Conservation (phyloP, 2,329 filamentous ascomycete genomes). For the Incumbomyces lentus region DNA sequence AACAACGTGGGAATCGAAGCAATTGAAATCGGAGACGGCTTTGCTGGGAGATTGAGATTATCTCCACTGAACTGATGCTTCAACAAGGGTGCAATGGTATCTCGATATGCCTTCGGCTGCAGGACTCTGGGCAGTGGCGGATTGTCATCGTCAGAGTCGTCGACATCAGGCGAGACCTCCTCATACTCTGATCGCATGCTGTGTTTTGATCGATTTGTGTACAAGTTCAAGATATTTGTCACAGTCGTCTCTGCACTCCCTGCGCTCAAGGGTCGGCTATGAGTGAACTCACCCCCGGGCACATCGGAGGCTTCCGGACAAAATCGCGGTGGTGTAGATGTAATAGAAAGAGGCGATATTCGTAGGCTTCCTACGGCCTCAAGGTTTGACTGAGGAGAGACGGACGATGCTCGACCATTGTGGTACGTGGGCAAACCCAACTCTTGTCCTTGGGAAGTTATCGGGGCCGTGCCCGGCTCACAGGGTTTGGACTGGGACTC, state of each 20-base stretch:
- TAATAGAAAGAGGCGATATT: conserved; percentile 4
- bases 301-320: conserved; percentile 17
- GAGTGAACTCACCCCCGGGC: conserved; percentile 8
- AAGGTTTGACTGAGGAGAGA: conserved; percentile 9
- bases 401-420: conserved; percentile 1
- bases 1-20: conserved; percentile 2
- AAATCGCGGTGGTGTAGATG: conserved; percentile 14
- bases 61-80: conserved; percentile 2
- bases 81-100: conserved; percentile 15
- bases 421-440: conserved; percentile 12
- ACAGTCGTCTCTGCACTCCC: conserved; percentile 19
- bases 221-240: conserved; percentile 18
- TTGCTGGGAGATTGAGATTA: not conserved
- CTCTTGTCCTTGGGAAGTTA: conserved; percentile 16
- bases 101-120: conserved; percentile 18
- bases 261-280: conserved; percentile 15
- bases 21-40: conserved; percentile 1
- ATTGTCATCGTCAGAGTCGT: conserved; percentile 14
- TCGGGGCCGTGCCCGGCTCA: conserved; percentile 15
- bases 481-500: conserved; percentile 9
- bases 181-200: conserved; percentile 3
- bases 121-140: conserved; percentile 7
- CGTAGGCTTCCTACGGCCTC: not conserved
- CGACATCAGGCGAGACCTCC: not conserved
- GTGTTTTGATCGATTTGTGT: conserved; percentile 6